A percentile compares a stretch with the other conserved stretches of the same genome.
phyloP scores from a whole-genome alignment of 192 early-diverging fungal species.

The Rhizoclosmatium globosum region DNA sequence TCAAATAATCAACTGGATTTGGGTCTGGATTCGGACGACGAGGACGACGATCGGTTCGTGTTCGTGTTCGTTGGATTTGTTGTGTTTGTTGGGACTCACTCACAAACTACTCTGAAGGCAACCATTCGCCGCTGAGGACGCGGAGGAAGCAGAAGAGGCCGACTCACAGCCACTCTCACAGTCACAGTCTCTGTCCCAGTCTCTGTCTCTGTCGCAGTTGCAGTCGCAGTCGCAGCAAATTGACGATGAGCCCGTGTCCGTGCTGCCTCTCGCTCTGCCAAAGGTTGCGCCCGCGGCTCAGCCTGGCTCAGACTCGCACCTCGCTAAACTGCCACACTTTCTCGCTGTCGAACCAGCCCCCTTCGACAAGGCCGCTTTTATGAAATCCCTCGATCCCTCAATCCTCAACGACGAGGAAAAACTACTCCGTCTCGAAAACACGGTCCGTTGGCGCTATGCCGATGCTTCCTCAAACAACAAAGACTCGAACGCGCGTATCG shows the following conservation, averaged over 20 bases:
- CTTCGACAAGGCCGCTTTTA: constrained; percentile 67
- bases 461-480: constrained; percentile 40
- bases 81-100: neutral
- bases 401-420: constrained; percentile 51
- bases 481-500: constrained; percentile 79
- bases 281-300: neutral
- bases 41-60: neutral
- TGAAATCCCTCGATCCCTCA: constrained; percentile 19
- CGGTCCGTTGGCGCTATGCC: constrained; percentile 78
- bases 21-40: neutral
- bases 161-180: neutral
- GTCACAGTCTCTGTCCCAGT: neutral
- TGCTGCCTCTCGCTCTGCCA: neutral
- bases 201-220: neutral
- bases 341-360: constrained; percentile 71
- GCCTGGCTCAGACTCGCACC: constrained; percentile 7
- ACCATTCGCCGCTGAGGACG: neutral
- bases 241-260: constrained; percentile 1
- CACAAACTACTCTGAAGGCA: neutral
- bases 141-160: constrained; percentile 2
- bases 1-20: neutral
- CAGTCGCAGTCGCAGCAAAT: neutral
- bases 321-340: constrained; percentile 67
- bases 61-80: neutral
- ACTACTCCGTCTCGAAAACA: constrained; percentile 66